Evolutionary conservation across 2,329 filamentous ascomycete species (phyloP).

Genomic region (Stachybotrys echinatus): DNA sequence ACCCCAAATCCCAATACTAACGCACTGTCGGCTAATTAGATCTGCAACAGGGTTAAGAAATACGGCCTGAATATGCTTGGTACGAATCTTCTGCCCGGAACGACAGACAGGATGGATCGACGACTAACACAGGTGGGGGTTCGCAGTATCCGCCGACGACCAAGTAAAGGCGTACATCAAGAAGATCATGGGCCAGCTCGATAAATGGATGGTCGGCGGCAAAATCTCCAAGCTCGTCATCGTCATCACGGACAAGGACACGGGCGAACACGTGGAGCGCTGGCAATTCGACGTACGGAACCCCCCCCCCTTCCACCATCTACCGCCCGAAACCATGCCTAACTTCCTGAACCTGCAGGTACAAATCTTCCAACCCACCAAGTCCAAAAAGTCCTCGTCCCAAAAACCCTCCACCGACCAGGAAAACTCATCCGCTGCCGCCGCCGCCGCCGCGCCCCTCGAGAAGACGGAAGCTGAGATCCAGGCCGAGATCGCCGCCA

Average conservation of each 20-base stretch:
- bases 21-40: neutral
- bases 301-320: neutral
- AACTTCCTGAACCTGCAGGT: slow-evolving; percentile 18
- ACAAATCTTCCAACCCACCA: slow-evolving; percentile 32
- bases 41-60: slow-evolving; percentile 68
- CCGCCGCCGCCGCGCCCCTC: slow-evolving; percentile 20
- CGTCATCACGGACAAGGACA: slow-evolving; percentile 95
- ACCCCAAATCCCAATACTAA: neutral
- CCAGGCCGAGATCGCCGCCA: slow-evolving; percentile 89
- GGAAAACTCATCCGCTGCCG: slow-evolving; percentile 57
- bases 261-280: slow-evolving; percentile 88
- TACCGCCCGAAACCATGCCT: slow-evolving; percentile 3
- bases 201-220: slow-evolving; percentile 94
- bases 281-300: slow-evolving; percentile 89
- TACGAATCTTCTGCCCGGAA: slow-evolving; percentile 28
- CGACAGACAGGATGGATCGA: neutral
- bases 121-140: neutral
- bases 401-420: slow-evolving; percentile 53
- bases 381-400: slow-evolving; percentile 44
- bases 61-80: slow-evolving; percentile 98
- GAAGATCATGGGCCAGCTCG: slow-evolving; percentile 97
- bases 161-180: slow-evolving; percentile 99
- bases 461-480: slow-evolving; percentile 94
- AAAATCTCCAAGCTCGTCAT: slow-evolving; percentile 98
- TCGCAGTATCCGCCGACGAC: slow-evolving; percentile 81